Conservation (phyloP, 306 rosid genomes). For the Cucurbita pepo region DNA sequence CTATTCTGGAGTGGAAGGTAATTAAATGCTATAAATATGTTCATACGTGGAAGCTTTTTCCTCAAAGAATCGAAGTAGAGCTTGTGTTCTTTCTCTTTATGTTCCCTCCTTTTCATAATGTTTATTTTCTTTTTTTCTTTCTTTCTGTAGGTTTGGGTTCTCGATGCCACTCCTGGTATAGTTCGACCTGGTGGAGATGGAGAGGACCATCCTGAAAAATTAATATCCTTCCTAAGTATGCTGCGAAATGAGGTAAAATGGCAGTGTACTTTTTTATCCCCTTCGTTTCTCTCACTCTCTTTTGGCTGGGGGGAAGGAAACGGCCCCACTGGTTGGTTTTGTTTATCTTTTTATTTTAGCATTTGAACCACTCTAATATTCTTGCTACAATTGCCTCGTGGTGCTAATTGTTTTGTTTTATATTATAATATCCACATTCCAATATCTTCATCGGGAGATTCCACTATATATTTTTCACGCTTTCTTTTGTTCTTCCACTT, state of each 20-base stretch:
- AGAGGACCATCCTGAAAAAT: constrained; percentile 88
- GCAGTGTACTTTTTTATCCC: constrained; percentile 2
- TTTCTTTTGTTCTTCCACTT: background rate
- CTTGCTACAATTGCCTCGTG: background rate
- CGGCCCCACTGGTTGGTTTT: background rate
- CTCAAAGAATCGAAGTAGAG: background rate
- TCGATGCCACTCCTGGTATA: constrained; percentile 89
- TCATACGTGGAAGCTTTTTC: background rate
- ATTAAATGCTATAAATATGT: background rate
- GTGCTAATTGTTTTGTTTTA: no score
- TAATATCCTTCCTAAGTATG: constrained; percentile 56
- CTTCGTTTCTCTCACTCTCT: background rate
- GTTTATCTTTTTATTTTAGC: background rate
- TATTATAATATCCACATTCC: background rate
- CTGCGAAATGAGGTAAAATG: constrained; percentile 60
- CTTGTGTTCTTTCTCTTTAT: background rate
- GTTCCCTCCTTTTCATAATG: background rate
- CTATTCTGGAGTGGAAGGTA: background rate
- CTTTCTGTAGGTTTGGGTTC: constrained; percentile 63
- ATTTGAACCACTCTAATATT: background rate
- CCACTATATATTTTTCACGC: background rate
- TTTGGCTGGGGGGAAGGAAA: background rate
- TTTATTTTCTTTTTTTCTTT: constrained; percentile 4
- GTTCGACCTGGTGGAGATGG: constrained; percentile 87
- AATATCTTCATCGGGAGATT: background rate